Base-by-base conservation (phyloP, 176 grass and related monocot genomes). In the Avena insularis region DNA sequence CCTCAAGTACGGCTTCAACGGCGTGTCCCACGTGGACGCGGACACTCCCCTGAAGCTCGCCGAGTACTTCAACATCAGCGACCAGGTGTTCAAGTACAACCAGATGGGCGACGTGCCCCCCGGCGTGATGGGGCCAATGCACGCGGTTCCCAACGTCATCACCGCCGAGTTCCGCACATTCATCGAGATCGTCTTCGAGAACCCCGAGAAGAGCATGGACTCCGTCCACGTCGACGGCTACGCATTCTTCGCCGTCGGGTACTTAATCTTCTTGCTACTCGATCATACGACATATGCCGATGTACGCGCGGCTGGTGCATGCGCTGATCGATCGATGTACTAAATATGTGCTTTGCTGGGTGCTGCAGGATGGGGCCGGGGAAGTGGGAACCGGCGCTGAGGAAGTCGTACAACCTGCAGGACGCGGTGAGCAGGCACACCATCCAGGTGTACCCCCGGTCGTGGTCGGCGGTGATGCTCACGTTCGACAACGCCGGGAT, bases 111-210 rank as follows among this genome's bases (percentile, higher is more conserved):
- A 95, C 65, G 15, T 75, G 4, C 93, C 91, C 0, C 86, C 88
- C 3, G 86, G 54, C 31, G 79, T 82, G 4, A 38, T 60, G 11
- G 75, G 65, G 0, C 70, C 91, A 0, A 64, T 93, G 27, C 83
- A 12, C 13, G 6, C 92, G 48, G 0, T 62, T 35, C 86, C 96
- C 81, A 98, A 94, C 88, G 88, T 98, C 64, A 29, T 98, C 82
- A 62, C 12, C 49, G 27, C 85, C 74, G 86, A 95, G 82, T 93
- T 92, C 93, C 92, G 96, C 38, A 98, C 93, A 2, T 95, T 88
- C 88, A 95, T 95, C 68, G 93, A 98, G 84, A 77, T 98, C 13
- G n/a, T 98, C 10, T 91, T 98, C 75, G 93, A 98, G 87, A 98
- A 98, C 87, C 88, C 80, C 9, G 96, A 98, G 90, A 98, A 92